Base-by-base conservation (phyloP, 169 alveolate genomes). In the Babesia bigemina region DNA sequence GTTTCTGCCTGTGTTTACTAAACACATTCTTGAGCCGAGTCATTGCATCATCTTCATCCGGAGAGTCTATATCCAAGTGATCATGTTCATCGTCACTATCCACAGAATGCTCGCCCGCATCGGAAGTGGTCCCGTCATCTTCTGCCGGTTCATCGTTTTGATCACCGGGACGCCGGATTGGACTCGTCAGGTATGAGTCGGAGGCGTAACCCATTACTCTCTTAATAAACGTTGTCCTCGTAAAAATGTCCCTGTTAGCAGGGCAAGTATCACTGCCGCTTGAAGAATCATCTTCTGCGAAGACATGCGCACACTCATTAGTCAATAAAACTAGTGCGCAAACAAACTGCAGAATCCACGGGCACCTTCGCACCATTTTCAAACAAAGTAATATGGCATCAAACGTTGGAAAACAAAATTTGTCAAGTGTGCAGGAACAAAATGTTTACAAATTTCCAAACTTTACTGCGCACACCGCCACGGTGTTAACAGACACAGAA, bases 221-320 rank as follows among this genome's bases (percentile, higher is more conserved):
- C n/a, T 59, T 14, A 36, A 65, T 45, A 48, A 48, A 65, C 12
- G 74, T 65, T 19, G 61, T 29, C 44, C 48, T 65, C n/a, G 62
- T 65, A 44, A 65, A 49, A 3, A 45, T 47, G 44, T 65, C 74
- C n/a, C 10, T 33, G 49, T 36, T 22, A 4, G 53, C 53, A 53
- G 70, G 70, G 55, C 53, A 14, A 55, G 24, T 8, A 17, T 24
- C 39, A 19, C 49, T 36, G 13, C 28, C 3, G n/a, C 28, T 17
- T 10, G 28, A 26, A 24, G 65, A 7, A 24, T 24, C 65, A 24
- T 57, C 47, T 19, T 57, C 65, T 0, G 65, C 65, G 49, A n/a
- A 33, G 42, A 14, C 33, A 52, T 2, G 11, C 16, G 33, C 28
- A 11, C 26, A 17, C 28, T 10, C 39, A 24, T 24, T 11, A 21